These are phyloP conservation scores for Pythium volutum DNA, from an alignment of 352 stramenopile species.

Conservation along the genomic window DNA sequence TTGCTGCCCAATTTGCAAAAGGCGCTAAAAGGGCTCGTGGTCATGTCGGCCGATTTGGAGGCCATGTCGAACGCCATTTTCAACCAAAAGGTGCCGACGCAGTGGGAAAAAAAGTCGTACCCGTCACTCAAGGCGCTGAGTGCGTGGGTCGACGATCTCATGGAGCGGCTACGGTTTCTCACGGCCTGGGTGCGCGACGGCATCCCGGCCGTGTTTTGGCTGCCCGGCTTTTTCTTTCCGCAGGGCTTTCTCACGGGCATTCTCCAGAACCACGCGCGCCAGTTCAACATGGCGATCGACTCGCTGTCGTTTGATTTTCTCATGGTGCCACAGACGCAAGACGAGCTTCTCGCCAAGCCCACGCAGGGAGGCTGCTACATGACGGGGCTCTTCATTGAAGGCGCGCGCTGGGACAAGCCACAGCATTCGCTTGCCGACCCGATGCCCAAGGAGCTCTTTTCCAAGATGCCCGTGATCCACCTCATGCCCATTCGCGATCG, in stretches of 20 bases:
- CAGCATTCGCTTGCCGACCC: conserved; percentile 82
- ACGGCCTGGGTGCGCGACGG: conserved; percentile 53
- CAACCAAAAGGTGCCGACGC: conserved; percentile 81
- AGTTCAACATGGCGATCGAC: conserved; percentile 74
- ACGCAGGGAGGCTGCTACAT: conserved; percentile 81
- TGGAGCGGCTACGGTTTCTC: conserved; percentile 72
- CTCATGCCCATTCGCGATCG: conserved; percentile 83
- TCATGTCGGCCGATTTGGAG: conserved; percentile 63
- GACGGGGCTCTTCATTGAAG: conserved; percentile 88
- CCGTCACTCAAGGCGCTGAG: conserved; percentile 88
- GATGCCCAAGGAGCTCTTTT: conserved; percentile 91
- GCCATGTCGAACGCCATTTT: conserved; percentile 84
- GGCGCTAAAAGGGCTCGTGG: conserved; percentile 71
- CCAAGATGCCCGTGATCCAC: conserved; percentile 88
- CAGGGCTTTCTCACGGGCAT: conserved; percentile 76
- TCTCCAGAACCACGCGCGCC: conserved; percentile 82
- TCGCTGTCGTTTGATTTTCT: conserved; percentile 68
- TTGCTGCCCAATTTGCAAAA: conserved; percentile 85
- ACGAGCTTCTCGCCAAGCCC: conserved; percentile 39
- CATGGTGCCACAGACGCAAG: conserved; percentile 35
- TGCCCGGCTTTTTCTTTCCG: conserved; percentile 83
- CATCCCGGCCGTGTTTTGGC: conserved; percentile 60
- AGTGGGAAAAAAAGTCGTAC: conserved; percentile 90
- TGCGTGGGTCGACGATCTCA: conserved; percentile 87
- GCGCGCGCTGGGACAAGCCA: conserved; percentile 75